Evolutionary conservation across 768 basidiomycete species (phyloP).

Genomic region (Lepiota brunneoincarnata): DNA sequence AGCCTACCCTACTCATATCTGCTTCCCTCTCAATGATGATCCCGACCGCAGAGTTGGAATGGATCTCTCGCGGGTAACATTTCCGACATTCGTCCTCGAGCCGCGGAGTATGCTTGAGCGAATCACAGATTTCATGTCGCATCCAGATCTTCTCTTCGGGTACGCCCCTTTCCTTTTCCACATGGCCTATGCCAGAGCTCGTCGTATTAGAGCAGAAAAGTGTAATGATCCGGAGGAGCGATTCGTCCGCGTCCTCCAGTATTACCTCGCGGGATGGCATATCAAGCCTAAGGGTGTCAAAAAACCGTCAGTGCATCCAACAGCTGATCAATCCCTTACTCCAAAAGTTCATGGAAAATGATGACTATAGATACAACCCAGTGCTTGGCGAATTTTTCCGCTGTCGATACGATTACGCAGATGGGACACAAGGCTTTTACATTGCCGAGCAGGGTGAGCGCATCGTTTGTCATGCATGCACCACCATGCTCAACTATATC

Average conservation of each 20-base stretch:
- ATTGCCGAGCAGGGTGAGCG: constrained; percentile 88
- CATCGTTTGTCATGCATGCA: not conserved
- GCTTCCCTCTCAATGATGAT: constrained; percentile 3
- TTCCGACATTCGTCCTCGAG: constrained; percentile 94
- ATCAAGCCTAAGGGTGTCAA: constrained; percentile 99
- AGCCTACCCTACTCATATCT: constrained; percentile 18
- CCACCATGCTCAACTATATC: constrained; percentile 5
- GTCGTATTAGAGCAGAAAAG: constrained; percentile 63
- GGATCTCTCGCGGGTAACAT: constrained; percentile 94
- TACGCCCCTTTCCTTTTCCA: constrained; percentile 34
- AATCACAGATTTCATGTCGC: constrained; percentile 99
- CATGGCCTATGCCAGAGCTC: not conserved
- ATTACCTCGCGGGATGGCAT: constrained; percentile 99
- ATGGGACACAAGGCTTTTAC: constrained; percentile 91
- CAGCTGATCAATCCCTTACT: constrained; percentile 7
- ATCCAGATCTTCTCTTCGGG: constrained; percentile 97
- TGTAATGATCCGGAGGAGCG: constrained; percentile 83
- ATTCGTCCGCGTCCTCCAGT: constrained; percentile 87
- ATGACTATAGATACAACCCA: constrained; percentile 78
- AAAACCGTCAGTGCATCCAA: constrained; percentile 74
- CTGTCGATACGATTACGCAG: constrained; percentile 88
- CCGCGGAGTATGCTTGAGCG: constrained; percentile 97
- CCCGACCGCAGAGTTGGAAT: constrained; percentile 72
- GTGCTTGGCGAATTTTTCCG: constrained; percentile 98
- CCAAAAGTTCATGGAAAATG: not conserved